Base-by-base conservation (phyloP, 768 basidiomycete genomes). In the Mrakia blollopis region DNA sequence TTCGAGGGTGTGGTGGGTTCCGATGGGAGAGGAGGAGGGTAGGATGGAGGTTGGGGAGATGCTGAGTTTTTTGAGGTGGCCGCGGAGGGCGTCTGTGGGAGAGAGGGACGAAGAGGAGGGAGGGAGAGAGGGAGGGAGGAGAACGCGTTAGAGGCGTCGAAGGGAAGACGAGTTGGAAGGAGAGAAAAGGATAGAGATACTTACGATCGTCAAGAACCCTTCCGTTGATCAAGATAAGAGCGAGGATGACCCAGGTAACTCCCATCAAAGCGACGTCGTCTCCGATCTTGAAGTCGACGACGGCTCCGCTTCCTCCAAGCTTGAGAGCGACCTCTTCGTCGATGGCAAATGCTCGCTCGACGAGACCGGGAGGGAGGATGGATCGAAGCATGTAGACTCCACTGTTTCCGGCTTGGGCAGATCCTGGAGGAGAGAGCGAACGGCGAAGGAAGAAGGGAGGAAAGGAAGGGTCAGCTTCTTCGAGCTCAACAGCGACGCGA, bases 321-420 rank as follows among this genome's bases (percentile, higher is more conserved):
- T 35, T 41, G 86, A 84, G 74, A 39, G 37, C 65, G 35, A 39
- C 14, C 88, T 87, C 3, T 80, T 80, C 5, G 69, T 77, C 21
- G 81, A 78, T 79, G 81, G 79, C 16, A 68, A 77, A 8, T 67
- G 72, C 72, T 30, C 32, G 35, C 11, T 50, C 65, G 71, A 94
- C 88, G 72, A 96, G 84, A 18, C 82, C 79, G 0, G 88, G 83
- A 74, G 92, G 85, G 23, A 97, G 87, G 0, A 82, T 85, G 1
- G 93, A 94, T 65, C 94, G 90, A 25, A 97, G 85, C 62, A 95
- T 91, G 82, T 91, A 98, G 9, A 89, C 89, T 81, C 92, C 93
- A 1, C 91, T 89, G 1, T 91, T 88, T 3, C 86, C 81, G 8
- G 88, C 4, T 50, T 50, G 47, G 16, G 16, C 85, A 14, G 87